Conservation (phyloP, 73 alveolate genomes). For the Paramecium pentaurelia region DNA sequence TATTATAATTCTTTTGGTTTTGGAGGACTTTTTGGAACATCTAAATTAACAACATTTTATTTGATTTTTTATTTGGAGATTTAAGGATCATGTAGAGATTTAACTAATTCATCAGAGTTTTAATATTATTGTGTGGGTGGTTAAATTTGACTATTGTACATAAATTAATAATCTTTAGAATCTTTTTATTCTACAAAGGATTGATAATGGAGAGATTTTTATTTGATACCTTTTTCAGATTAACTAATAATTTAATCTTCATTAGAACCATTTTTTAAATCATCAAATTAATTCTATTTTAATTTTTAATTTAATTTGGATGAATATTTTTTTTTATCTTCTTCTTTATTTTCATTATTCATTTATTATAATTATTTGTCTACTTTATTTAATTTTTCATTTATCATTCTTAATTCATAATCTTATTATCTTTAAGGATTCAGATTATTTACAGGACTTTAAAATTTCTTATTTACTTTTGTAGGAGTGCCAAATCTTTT, state of each 20-base stretch:
- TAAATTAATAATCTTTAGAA: neutral
- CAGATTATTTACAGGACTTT: neutral
- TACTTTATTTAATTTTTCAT: neutral
- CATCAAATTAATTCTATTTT: neutral
- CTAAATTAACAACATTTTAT: neutral
- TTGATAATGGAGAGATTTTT: neutral
- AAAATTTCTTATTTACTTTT: neutral
- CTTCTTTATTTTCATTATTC: neutral
- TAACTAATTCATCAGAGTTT: neutral
- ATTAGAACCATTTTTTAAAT: neutral
- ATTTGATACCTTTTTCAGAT: neutral
- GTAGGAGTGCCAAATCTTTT: neutral
- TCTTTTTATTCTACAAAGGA: neutral
- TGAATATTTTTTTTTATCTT: neutral
- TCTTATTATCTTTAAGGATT: neutral
- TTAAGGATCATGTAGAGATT: neutral
- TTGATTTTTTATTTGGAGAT: neutral
- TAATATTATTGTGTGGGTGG: neutral
- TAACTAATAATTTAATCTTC: neutral
- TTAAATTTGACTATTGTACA: neutral
- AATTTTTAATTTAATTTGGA: neutral
- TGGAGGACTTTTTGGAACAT: neutral
- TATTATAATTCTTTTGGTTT: neutral
- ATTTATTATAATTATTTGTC: neutral
- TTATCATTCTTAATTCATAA: neutral